A percentile compares a stretch with the other conserved stretches of the same genome.
phyloP scores from a whole-genome alignment of 495 filamentous ascomycete genomes.

The Neurospora sp. region DNA sequence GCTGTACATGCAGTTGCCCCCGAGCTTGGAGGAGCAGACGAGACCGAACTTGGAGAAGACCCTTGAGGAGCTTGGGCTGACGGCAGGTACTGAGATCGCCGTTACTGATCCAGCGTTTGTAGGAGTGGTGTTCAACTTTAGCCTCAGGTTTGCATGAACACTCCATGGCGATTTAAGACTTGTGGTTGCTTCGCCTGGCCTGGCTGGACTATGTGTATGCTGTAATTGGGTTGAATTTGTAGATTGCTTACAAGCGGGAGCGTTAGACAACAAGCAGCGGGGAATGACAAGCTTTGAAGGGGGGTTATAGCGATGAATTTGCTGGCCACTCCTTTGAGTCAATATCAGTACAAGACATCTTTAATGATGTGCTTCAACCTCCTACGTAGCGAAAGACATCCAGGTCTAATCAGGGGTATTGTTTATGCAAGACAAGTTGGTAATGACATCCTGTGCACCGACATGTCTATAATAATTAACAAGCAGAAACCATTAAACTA shows the following conservation, averaged over 20 bases:
- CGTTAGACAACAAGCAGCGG: not conserved
- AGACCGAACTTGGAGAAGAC: conserved; percentile 72
- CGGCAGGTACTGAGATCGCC: conserved; percentile 48
- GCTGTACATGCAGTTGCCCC: conserved; percentile 80
- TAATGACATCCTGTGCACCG: not conserved
- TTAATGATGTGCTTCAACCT: not conserved
- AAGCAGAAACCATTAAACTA: conserved; percentile 2
- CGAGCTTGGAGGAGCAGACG: conserved; percentile 70
- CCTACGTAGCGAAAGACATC: not conserved
- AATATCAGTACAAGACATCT: not conserved
- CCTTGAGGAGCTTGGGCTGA: conserved; percentile 40
- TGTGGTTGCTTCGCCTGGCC: not conserved
- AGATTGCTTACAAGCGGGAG: not conserved
- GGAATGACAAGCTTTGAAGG: not conserved
- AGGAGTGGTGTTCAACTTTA: conserved; percentile 60
- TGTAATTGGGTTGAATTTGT: not conserved
- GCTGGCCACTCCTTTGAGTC: not conserved
- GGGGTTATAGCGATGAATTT: not conserved
- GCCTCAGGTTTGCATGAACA: conserved; percentile 33
- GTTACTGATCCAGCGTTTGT: conserved; percentile 77
- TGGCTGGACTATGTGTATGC: not conserved
- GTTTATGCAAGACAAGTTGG: not conserved
- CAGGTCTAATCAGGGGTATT: not conserved
- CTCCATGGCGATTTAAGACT: not conserved
- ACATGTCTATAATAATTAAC: not conserved